A percentile compares a stretch with the other conserved stretches of the same genome.
Conservation (phyloP, 176 grass and related monocot species). For the Zea luxurians region DNA sequence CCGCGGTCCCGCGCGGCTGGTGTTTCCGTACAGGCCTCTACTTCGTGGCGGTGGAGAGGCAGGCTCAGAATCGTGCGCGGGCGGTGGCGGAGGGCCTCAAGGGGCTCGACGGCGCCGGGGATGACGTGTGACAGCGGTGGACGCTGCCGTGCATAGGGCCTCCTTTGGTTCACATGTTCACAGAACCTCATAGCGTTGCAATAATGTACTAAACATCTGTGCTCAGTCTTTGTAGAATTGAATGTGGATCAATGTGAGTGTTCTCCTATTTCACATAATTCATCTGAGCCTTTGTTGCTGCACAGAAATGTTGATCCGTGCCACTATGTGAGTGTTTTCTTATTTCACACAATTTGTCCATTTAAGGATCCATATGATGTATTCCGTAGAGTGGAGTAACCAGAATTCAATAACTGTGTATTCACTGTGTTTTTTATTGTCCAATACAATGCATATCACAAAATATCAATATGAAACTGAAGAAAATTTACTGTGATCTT, state of each 20-base stretch:
- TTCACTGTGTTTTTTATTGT: too few relatives aligned
- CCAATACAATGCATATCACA: not conserved
- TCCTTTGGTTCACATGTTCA: conserved; percentile 19
- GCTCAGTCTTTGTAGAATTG: not conserved
- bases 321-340: not conserved
- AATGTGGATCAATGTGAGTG: conserved; percentile 1
- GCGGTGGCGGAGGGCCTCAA: conserved; percentile 68
- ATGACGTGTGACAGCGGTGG: conserved; percentile 55
- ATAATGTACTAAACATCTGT: conserved; percentile 45
- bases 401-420: too few relatives aligned
- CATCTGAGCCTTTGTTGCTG: not conserved
- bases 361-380: not conserved
- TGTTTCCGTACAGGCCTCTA: conserved; percentile 48
- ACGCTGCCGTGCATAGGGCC: not conserved
- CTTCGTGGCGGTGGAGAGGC: conserved; percentile 89
- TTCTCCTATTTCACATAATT: not conserved
- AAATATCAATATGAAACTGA: not conserved
- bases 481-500: not conserved
- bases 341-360: not conserved
- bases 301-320: not conserved
- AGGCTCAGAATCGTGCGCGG: conserved; percentile 71
- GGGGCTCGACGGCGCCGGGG: conserved; percentile 46
- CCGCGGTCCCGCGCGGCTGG: not conserved
- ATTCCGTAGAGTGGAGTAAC: too few relatives aligned
- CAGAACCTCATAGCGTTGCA: conserved; percentile 5